A percentile compares a stretch with the other conserved stretches of the same genome.
Conservation (phyloP, 164 flowering plant species). For the Magnolia changhungtana region DNA sequence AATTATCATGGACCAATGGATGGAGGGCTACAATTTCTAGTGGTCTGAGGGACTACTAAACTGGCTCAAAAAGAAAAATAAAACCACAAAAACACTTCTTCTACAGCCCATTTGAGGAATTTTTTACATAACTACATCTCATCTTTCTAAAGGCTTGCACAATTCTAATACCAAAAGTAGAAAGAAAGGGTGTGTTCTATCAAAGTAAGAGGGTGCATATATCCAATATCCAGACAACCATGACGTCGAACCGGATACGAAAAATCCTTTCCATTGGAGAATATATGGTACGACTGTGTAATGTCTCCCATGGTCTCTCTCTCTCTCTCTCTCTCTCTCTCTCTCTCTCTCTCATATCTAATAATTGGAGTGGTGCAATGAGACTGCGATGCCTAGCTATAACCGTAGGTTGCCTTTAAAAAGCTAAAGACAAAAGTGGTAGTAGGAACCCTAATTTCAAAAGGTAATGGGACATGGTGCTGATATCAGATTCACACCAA, state of each 20-base stretch:
- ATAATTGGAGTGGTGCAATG: not conserved
- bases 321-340: too few relatives aligned
- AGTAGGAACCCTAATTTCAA: not conserved
- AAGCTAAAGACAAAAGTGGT: not conserved
- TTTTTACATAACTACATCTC: too few relatives aligned
- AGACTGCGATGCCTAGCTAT: not conserved
- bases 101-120: too few relatives aligned
- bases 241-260: slow-evolving; percentile 24
- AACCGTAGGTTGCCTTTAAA: not conserved
- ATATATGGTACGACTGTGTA: not conserved
- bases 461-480: not conserved
- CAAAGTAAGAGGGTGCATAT: not conserved
- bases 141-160: too few relatives aligned
- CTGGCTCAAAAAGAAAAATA: too few relatives aligned
- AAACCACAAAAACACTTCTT: too few relatives aligned
- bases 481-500: not conserved
- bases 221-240: slow-evolving; percentile 8
- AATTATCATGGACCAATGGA: too few relatives aligned
- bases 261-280: slow-evolving; percentile 8
- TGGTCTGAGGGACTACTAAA: too few relatives aligned
- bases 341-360: too few relatives aligned
- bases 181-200: too few relatives aligned
- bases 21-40: too few relatives aligned
- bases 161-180: too few relatives aligned
- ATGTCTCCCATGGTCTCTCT: not conserved